phyloP scores from a whole-genome alignment of 2,329 filamentous ascomycete genomes.

The Tolypocladium amazonense region DNA sequence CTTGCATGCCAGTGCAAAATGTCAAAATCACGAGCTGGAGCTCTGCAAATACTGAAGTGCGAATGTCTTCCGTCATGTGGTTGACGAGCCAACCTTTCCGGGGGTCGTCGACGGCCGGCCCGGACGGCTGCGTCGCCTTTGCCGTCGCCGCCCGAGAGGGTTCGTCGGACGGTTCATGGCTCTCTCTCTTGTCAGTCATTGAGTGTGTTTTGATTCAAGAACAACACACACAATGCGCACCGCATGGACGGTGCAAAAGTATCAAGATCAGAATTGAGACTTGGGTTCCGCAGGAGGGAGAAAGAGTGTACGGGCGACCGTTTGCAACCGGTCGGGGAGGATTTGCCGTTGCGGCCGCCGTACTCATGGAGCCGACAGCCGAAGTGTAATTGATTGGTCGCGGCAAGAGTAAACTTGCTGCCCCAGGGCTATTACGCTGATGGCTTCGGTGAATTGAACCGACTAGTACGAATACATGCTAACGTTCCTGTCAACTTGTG shows the following conservation, averaged over 20 bases:
- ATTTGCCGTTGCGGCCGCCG: not conserved
- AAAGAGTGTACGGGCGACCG: not conserved
- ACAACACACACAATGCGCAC: not conserved
- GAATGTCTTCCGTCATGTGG: slow-evolving; percentile 19
- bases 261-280: not conserved
- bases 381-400: not conserved
- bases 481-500: not conserved
- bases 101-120: not conserved
- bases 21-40: slow-evolving; percentile 35
- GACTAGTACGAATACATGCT: not conserved
- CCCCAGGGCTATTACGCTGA: not conserved
- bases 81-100: not conserved
- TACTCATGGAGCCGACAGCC: slow-evolving; percentile 3
- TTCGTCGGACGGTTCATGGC: not conserved
- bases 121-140: not conserved
- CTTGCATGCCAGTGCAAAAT: slow-evolving; percentile 41
- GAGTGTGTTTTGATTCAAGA: too few species aligned
- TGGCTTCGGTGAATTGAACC: not conserved
- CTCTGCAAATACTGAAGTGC: slow-evolving; percentile 30
- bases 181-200: not conserved
- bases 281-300: not conserved
- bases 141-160: not conserved
- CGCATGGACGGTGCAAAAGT: not conserved
- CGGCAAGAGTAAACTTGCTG: not conserved
- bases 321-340: not conserved